Base-by-base conservation (phyloP, 2,329 filamentous ascomycete species). In the Aureobasidium sp. region DNA sequence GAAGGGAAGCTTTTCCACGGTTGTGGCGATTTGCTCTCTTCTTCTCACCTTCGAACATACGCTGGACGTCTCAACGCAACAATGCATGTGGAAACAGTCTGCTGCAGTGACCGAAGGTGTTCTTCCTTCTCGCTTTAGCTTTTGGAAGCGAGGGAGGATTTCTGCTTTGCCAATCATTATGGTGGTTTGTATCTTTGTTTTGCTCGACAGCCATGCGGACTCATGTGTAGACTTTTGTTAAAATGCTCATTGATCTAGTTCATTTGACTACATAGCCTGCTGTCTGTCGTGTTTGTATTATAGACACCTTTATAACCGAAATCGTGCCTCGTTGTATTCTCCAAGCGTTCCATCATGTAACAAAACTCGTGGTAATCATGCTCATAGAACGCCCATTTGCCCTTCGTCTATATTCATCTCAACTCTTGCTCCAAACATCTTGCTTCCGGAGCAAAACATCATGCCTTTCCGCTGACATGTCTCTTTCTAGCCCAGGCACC, bases 391-490 rank as follows among this genome's bases (percentile, higher is more conserved):
- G 39, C 53, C 39, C 9, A 5, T 27, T 19, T 22, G 19, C 12
- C 19, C 5, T 22, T 19, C 17, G 15, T 54, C 52, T 54, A 54
- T 29, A 31, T 19, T 31, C 9, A 24, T 27, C 6, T 8, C 27
- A 17, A 17, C 24, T 17, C 49, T 15, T 50, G 47, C 31, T 53
- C 15, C 22, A 15, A 37, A 2, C 14, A 24, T 12, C 39, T 56
- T 44, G 39, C 53, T 57, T 45, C 53, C 53, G 33, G 53, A 57
- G 53, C 39, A 57, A 44, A 17, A 19, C 1, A 35, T 45, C 29
- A 57, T 19, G 39, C 27, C 40, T 44, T 69, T 63, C 69, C 76
- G 67, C 73, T 77, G 14, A 75, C 71, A 63, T 76, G 78, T 66
- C 78, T 60, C 54, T 60, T 70, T 60, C 72, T 71, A 27, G 71